phyloP scores from a whole-genome alignment of 1,139 yeast species.

The Saccharomycopsis crataegensis region DNA sequence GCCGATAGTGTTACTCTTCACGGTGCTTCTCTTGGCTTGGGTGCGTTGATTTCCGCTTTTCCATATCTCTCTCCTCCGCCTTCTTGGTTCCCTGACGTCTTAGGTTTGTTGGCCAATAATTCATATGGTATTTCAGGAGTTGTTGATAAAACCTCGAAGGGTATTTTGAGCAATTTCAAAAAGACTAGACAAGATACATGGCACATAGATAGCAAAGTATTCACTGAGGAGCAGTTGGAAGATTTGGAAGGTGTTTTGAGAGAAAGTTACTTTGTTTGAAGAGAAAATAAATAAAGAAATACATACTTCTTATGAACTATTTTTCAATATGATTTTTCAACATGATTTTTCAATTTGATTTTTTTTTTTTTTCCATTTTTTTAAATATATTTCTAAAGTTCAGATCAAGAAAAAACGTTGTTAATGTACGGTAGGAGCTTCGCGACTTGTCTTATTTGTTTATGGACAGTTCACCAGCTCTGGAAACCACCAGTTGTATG shows the following conservation, averaged over 20 bases:
- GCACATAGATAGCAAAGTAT: conserved; percentile 80
- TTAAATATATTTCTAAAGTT: neutral
- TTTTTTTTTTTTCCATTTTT: neutral
- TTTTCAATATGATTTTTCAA: neutral
- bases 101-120: conserved; percentile 63
- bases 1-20: conserved; percentile 52
- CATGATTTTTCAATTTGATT: neutral
- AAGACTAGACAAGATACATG: conserved; percentile 94
- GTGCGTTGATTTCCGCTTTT: conserved; percentile 84
- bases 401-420: no score
- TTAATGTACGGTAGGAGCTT: no score
- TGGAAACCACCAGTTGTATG: no score
- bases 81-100: conserved; percentile 71
- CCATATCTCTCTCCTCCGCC: conserved; percentile 94
- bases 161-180: conserved; percentile 74
- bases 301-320: neutral
- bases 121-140: conserved; percentile 61
- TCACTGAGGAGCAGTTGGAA: conserved; percentile 73
- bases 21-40: conserved; percentile 85
- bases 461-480: no score
- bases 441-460: no score
- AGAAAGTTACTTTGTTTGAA: conserved; percentile 79
- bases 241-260: conserved; percentile 92
- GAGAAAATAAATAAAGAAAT: neutral
- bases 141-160: conserved; percentile 81